Percentiles rank a stretch among this genome's conserved stretches.
These are phyloP conservation scores for Penicillium lagena DNA, from an alignment of 495 filamentous ascomycete species.

Conservation along the genomic window DNA sequence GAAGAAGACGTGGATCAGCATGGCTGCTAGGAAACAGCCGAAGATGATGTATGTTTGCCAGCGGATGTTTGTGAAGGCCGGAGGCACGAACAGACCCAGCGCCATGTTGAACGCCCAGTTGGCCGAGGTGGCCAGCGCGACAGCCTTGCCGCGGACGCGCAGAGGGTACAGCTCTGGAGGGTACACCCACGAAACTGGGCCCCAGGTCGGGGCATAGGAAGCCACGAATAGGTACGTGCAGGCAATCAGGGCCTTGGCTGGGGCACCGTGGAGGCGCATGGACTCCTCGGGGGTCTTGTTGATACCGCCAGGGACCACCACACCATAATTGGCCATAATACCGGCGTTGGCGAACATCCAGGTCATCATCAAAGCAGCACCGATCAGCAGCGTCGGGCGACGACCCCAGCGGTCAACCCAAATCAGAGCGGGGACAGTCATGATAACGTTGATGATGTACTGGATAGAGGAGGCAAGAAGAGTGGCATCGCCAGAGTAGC, in stretches of 20 bases:
- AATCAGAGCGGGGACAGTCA: constrained; percentile 49
- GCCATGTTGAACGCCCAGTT: constrained; percentile 81
- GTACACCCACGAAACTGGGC: constrained; percentile 60
- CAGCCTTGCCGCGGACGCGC: constrained; percentile 54
- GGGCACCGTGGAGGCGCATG: constrained; percentile 27
- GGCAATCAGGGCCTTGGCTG: constrained; percentile 52
- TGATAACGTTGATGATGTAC: constrained; percentile 55
- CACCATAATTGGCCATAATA: constrained; percentile 48
- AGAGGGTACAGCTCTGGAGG: constrained; percentile 63
- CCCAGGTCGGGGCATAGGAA: constrained; percentile 51
- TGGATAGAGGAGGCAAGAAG: constrained; percentile 64
- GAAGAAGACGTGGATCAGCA: constrained; percentile 71
- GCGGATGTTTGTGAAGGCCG: constrained; percentile 61
- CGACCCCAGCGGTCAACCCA: constrained; percentile 58
- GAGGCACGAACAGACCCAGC: constrained; percentile 66
- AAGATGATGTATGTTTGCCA: constrained; percentile 74
- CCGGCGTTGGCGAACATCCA: constrained; percentile 65
- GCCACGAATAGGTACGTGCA: constrained; percentile 62
- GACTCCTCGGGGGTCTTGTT: constrained; percentile 25
- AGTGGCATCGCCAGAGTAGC: constrained; percentile 24
- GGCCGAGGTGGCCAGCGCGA: constrained; percentile 58
- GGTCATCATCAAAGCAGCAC: constrained; percentile 59
- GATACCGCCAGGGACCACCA: constrained; percentile 44
- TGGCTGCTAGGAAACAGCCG: constrained; percentile 62
- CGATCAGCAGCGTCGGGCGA: constrained; percentile 55